A percentile compares a stretch with the other conserved stretches of the same genome.
Conservation (phyloP, 257 asterid genomes). For the Penstemon newberryi region DNA sequence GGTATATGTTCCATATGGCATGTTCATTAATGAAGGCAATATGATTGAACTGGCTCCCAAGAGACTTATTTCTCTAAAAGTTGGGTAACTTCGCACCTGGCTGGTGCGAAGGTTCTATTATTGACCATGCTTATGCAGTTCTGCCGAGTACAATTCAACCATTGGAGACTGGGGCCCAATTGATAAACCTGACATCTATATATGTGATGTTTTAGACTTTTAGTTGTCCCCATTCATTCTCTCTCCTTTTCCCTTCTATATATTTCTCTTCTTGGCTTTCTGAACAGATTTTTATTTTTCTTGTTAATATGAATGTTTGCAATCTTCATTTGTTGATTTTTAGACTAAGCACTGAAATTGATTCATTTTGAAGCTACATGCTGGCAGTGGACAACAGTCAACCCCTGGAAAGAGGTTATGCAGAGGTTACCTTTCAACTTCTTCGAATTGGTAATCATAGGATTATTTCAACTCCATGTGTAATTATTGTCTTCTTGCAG, state of each 20-base stretch:
- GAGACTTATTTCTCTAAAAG: constrained; percentile 1
- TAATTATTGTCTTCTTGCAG: constrained; percentile 45
- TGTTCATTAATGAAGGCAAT: constrained; percentile 10
- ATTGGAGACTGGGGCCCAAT: background rate
- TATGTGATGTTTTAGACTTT: background rate
- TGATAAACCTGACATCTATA: background rate
- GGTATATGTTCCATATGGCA: constrained; percentile 1
- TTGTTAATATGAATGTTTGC: constrained; percentile 1
- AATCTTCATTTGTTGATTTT: constrained; percentile 22
- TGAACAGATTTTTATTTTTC: constrained; percentile 10
- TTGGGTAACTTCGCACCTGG: constrained; percentile 23
- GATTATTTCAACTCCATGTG: constrained; percentile 30
- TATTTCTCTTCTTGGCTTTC: constrained; percentile 14
- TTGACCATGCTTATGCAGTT: constrained; percentile 2
- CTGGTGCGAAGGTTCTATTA: background rate
- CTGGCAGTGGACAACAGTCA: constrained; percentile 66
- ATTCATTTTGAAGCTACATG: constrained; percentile 76
- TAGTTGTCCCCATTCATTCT: constrained; percentile 19
- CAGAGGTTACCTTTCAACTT: constrained; percentile 51
- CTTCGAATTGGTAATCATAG: constrained; percentile 7
- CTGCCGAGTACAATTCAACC: constrained; percentile 13
- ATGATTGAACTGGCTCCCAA: constrained; percentile 1
- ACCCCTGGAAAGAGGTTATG: constrained; percentile 71
- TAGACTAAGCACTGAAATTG: constrained; percentile 15
- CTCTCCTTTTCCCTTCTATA: background rate